Base-by-base conservation (phyloP, 2,329 filamentous ascomycete species). In the Emericellopsis cladophorae region DNA sequence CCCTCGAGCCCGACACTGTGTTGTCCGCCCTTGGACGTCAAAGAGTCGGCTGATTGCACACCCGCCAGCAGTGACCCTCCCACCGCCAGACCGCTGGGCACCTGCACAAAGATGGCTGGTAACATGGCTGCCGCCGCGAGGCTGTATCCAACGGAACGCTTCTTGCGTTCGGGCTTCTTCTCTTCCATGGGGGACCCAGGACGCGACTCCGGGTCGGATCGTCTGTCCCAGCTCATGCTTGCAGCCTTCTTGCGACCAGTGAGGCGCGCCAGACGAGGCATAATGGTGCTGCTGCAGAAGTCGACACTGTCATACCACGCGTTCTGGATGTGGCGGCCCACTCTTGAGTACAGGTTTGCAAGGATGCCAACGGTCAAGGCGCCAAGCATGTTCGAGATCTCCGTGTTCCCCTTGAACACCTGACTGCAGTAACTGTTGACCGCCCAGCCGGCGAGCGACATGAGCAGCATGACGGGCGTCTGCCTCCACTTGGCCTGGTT, bases 91-190 rank as follows among this genome's bases (percentile, higher is more conserved):
- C 76, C 74, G 16, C 71, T 75, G 0, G 76, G 76, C 22, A 81
- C 76, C 47, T 79, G 76, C 2, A 81, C 73, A 46, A 93, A 93
- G 47, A 95, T 93, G 5, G 83, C 88, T 0, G 88, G 88, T 9
- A 95, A 64, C 69, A 95, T 85, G 2, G 84, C 82, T 0, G 86
- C 85, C 0, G 87, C 87, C 0, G 88, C 88, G 3, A 94, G 74
- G 2, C 83, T 84, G 55, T 89, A 87, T 11, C 81, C 78, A 6
- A 77, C 62, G 7, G 66, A 60, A 7, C 68, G 57, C n/a, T 60
- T 52, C 46, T 59, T 52, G 44, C 54, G 36, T 39, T 47, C 48
- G 15, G 51, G 44, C 33, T 50, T 52, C 38, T 53, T 49, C 11
- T 45, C 45, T 4, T 46, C 43, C 21, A 50, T 26, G 0, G 51